Evolutionary conservation across 2,329 filamentous ascomycete genomes (phyloP).

Genomic region (Sphaceloma murrayae): DNA sequence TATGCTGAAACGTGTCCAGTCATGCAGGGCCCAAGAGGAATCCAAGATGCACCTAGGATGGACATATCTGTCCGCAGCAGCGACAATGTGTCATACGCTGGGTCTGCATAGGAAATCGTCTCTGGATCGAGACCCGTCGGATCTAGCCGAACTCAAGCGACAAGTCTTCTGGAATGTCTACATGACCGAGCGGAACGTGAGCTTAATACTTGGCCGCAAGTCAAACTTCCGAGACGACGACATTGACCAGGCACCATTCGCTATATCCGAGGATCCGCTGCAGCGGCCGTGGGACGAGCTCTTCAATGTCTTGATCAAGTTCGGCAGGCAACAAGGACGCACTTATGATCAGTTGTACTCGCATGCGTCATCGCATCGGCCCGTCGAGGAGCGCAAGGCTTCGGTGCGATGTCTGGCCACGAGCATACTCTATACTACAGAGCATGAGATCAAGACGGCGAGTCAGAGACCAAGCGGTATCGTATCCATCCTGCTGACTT

Average conservation of each 20-base stretch:
- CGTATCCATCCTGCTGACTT: background rate
- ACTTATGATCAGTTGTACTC: constrained; percentile 18
- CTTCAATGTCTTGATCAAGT: constrained; percentile 14
- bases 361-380: background rate
- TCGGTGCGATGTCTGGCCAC: constrained; percentile 9
- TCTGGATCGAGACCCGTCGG: constrained; percentile 10
- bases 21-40: constrained; percentile 17
- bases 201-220: constrained; percentile 16
- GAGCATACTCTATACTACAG: background rate
- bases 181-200: constrained; percentile 17
- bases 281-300: constrained; percentile 17
- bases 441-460: constrained; percentile 14
- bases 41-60: constrained; percentile 17
- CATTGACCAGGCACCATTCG: constrained; percentile 16
- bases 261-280: constrained; percentile 8
- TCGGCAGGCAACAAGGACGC: constrained; percentile 12
- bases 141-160: constrained; percentile 16
- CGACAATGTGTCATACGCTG: constrained; percentile 18
- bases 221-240: constrained; percentile 17
- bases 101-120: constrained; percentile 16
- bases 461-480: constrained; percentile 3
- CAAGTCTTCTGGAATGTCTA: constrained; percentile 18
- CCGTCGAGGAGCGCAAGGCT: constrained; percentile 7
- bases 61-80: constrained; percentile 16
- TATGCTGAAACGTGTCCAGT: background rate